Base-by-base conservation (phyloP, 2,329 filamentous ascomycete species). In the Aspergillus texensis region DNA sequence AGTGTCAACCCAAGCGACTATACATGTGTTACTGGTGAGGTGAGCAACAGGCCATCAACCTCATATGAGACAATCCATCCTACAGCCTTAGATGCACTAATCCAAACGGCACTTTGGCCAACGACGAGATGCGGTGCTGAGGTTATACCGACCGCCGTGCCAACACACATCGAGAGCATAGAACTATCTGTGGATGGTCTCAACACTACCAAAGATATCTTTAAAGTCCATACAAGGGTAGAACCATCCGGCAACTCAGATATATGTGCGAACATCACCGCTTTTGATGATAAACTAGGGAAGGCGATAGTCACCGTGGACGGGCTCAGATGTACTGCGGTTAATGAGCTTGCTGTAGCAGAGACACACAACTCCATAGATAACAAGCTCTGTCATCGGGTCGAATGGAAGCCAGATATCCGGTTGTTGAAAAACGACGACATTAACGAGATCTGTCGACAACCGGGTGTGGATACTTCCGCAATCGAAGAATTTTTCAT, bases 341-440 rank as follows among this genome's bases (percentile, higher is more conserved):
- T 55, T 12, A 34, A 32, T 46, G 19, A 52, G 14, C 6, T n/a
- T 52, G 28, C 28, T 11, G 10, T 6, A n/a, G 6, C 28, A 10
- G 28, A 32, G 21, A 34, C 28, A n/a, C 11, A n/a, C 16, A 19
- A 32, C 30, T 53, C 34, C 19, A 45, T 5, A 4, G 19, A 46
- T 21, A 28, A 52, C 28, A 34, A 52, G 3, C 48, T 52, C 9
- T 52, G 48, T 10, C 48, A 52, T 32, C 28, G 11, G 19, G 6
- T 63, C 5, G 52, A 62, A n/a, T 67, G 63, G 63, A 63, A 67
- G 30, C 63, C 65, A 2, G 65, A 67, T 3, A 36, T 50, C n/a
- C 41, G 28, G 3, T 28, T 67, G 14, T 34, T 63, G 5, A 54
- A 36, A 14, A 59, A 57, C 26, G 19, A 61, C 6, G 58, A 64